Percentiles rank a stretch among this genome's conserved stretches.
phyloP scores from a whole-genome alignment of 2,329 filamentous ascomycete species.

The Diaporthe destruens region DNA sequence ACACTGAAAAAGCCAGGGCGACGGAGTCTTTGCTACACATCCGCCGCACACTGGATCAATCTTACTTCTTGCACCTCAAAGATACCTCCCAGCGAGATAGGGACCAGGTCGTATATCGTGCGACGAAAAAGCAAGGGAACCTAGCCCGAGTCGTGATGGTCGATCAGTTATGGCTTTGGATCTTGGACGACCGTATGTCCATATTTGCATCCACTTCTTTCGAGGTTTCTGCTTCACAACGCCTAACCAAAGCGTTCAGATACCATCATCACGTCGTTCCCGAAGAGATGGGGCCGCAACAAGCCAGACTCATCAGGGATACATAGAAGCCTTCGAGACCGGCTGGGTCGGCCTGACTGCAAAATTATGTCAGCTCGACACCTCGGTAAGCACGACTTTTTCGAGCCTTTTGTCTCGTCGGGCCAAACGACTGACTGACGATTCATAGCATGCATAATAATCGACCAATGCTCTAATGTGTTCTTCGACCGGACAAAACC shows the following conservation, averaged over 20 bases:
- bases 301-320: conserved; percentile 39
- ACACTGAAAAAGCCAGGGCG: not conserved
- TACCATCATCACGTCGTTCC: conserved; percentile 34
- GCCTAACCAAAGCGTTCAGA: not conserved
- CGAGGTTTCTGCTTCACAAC: too few species aligned
- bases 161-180: conserved; percentile 38
- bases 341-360: not conserved
- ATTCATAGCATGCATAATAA: conserved; percentile 32
- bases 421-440: not conserved
- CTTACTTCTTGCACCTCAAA: conserved; percentile 34
- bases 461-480: conserved; percentile 40
- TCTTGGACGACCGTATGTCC: conserved; percentile 34
- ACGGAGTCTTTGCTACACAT: conserved; percentile 7
- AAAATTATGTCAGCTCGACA: conserved; percentile 36
- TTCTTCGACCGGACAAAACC: conserved; percentile 39
- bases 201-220: not conserved
- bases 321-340: conserved; percentile 32
- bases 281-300: conserved; percentile 36
- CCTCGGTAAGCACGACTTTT: not conserved
- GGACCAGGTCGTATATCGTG: conserved; percentile 39
- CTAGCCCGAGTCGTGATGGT: conserved; percentile 37
- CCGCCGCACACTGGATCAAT: conserved; percentile 36
- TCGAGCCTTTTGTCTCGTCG: not conserved
- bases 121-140: not conserved
- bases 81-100: conserved; percentile 34